Evolutionary conservation across 495 filamentous ascomycete genomes (phyloP).

Genomic region (Penicillium bovifimosum): DNA sequence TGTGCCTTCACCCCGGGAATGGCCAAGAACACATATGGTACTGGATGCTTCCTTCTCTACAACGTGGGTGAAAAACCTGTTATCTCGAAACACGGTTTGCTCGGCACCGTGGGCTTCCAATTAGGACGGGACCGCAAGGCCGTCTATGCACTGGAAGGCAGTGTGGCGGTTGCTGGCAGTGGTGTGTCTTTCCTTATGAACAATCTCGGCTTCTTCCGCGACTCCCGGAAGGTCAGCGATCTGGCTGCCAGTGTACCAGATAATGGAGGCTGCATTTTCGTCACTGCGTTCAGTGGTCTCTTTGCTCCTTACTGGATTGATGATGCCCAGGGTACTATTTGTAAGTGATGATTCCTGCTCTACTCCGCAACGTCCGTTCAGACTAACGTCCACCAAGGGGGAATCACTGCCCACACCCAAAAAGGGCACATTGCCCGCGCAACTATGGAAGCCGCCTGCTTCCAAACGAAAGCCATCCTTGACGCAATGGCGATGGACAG

Average conservation of each 20-base stretch:
- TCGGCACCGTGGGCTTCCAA: conserved; percentile 86
- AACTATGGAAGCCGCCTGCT: conserved; percentile 91
- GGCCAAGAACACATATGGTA: conserved; percentile 96
- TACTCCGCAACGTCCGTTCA: neutral
- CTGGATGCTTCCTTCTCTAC: conserved; percentile 91
- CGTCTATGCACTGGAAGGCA: conserved; percentile 88
- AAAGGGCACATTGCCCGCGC: conserved; percentile 89
- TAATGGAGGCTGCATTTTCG: conserved; percentile 87
- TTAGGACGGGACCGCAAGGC: conserved; percentile 56
- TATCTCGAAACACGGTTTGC: conserved; percentile 80
- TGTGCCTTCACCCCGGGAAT: conserved; percentile 80
- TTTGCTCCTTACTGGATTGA: conserved; percentile 99
- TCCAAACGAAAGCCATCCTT: conserved; percentile 90
- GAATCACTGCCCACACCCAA: conserved; percentile 87
- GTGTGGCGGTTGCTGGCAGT: conserved; percentile 84
- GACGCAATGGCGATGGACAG: conserved; percentile 94
- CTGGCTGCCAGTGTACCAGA: conserved; percentile 79
- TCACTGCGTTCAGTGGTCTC: conserved; percentile 91
- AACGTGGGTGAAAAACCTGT: conserved; percentile 90
- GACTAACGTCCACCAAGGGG: conserved; percentile 47
- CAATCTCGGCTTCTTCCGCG: conserved; percentile 77
- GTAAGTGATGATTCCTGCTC: conserved; percentile 38
- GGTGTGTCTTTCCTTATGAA: conserved; percentile 88
- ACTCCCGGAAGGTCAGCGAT: conserved; percentile 75
- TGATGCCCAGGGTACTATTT: conserved; percentile 86